Conservation (phyloP, 108 stramenopile species). For the Craspedostauros australis region DNA sequence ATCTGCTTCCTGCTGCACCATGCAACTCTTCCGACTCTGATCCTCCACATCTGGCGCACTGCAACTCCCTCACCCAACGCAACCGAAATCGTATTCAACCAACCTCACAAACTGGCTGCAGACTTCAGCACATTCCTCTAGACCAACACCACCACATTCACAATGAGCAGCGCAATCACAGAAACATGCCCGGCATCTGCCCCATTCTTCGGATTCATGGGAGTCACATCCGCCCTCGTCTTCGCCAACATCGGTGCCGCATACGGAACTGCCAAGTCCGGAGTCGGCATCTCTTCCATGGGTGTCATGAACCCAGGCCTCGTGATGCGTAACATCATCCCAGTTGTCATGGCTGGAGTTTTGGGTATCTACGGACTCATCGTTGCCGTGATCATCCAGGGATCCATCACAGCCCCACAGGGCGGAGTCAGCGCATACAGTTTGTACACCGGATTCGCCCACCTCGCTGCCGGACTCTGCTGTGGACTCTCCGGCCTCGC, state of each 20-base stretch:
- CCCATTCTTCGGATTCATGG: constrained; percentile 91
- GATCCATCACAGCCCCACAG: constrained; percentile 73
- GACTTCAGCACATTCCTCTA: not conserved
- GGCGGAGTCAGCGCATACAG: constrained; percentile 79
- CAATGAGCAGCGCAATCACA: too few species aligned
- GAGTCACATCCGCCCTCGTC: constrained; percentile 77
- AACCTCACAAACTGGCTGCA: not conserved
- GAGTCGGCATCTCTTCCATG: constrained; percentile 98
- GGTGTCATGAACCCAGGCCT: constrained; percentile 97
- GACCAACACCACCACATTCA: too few species aligned
- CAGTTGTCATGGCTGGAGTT: constrained; percentile 99
- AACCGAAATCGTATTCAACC: not conserved
- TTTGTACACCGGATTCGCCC: constrained; percentile 93
- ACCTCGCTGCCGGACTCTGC: constrained; percentile 96
- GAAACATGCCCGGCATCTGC: constrained; percentile 89
- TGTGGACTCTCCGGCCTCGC: constrained; percentile 95
- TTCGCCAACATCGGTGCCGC: constrained; percentile 98
- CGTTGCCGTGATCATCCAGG: constrained; percentile 95
- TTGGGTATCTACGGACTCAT: constrained; percentile 99
- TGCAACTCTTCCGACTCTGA: too few species aligned
- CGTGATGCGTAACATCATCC: constrained; percentile 99
- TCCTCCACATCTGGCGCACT: too few species aligned
- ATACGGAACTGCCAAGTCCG: constrained; percentile 98
- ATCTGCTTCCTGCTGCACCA: too few species aligned
- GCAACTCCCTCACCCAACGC: not conserved